These are phyloP conservation scores for Tremellales sp. DNA, from an alignment of 1,284 basidiomycete species.

Conservation along the genomic window DNA sequence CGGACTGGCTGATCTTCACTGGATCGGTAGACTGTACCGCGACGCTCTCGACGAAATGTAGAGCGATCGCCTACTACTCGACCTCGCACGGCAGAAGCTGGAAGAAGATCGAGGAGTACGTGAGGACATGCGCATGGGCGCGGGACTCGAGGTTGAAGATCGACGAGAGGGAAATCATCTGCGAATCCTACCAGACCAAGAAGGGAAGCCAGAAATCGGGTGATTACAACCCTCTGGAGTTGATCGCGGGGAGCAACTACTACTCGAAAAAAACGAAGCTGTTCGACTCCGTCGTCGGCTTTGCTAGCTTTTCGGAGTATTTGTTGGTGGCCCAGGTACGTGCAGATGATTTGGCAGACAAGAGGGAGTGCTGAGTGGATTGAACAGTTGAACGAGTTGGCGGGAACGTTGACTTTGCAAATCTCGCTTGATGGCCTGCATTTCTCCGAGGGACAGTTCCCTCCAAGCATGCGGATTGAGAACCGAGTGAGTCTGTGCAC, in stretches of 20 bases:
- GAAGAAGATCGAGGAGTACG: slow-evolving; percentile 76
- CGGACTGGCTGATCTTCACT: slow-evolving; percentile 86
- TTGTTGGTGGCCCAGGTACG: slow-evolving; percentile 85
- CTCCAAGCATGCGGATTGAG: slow-evolving; percentile 79
- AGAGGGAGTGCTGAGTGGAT: not conserved
- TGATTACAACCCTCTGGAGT: slow-evolving; percentile 65
- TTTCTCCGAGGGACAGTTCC: slow-evolving; percentile 85
- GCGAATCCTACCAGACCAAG: slow-evolving; percentile 84
- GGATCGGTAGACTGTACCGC: slow-evolving; percentile 67
- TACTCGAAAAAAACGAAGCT: slow-evolving; percentile 68
- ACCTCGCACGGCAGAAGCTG: slow-evolving; percentile 74
- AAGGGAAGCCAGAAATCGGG: slow-evolving; percentile 65
- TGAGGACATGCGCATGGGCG: slow-evolving; percentile 89
- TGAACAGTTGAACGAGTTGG: slow-evolving; percentile 58
- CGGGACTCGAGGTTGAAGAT: slow-evolving; percentile 70
- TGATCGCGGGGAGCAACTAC: slow-evolving; percentile 74
- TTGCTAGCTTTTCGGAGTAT: slow-evolving; percentile 94
- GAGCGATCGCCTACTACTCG: slow-evolving; percentile 68
- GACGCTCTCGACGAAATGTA: slow-evolving; percentile 54
- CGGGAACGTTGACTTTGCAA: slow-evolving; percentile 69
- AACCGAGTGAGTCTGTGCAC: slow-evolving; percentile 56
- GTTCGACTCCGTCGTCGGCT: slow-evolving; percentile 86
- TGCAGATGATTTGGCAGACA: slow-evolving; percentile 2
- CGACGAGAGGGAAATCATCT: slow-evolving; percentile 83
- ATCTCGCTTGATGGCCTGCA: slow-evolving; percentile 85